A percentile compares a stretch with the other conserved stretches of the same genome.
These are phyloP conservation scores for Schizochytrium sp. DNA, from an alignment of 108 stramenopile genomes.

Conservation along the genomic window DNA sequence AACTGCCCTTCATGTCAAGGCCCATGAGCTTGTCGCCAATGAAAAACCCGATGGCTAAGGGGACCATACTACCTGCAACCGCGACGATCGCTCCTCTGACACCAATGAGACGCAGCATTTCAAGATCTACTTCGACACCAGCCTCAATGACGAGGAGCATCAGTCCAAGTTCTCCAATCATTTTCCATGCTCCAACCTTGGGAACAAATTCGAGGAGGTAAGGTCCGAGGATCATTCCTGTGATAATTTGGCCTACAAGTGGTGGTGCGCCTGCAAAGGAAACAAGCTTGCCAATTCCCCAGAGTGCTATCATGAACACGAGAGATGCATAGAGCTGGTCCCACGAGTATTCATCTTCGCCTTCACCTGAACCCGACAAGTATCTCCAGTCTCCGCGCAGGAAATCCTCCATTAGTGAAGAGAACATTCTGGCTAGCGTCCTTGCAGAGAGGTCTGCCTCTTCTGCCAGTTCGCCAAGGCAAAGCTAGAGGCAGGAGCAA, in stretches of 20 bases:
- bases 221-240: not conserved
- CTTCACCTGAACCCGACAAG: not conserved
- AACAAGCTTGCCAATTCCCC: conserved; percentile 32
- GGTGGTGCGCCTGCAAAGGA: not conserved
- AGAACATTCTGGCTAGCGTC: not conserved
- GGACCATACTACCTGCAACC: conserved; percentile 14
- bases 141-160: conserved; percentile 32
- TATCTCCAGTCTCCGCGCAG: not conserved
- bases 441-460: not conserved
- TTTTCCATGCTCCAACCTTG: conserved; percentile 19
- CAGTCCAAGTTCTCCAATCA: conserved; percentile 42
- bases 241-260: conserved; percentile 7
- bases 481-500: too few relatives aligned
- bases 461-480: too few relatives aligned
- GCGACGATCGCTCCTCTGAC: conserved; percentile 10
- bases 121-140: conserved; percentile 29
- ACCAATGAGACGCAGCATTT: conserved; percentile 16
- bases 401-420: not conserved
- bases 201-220: conserved; percentile 6
- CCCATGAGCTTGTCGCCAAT: not conserved
- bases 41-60: conserved; percentile 34
- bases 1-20: conserved; percentile 31
- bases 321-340: not conserved
- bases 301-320: conserved; percentile 44
- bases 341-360: not conserved